phyloP scores from a whole-genome alignment of 2,329 filamentous ascomycete species.

The Sclerotinia sclerotiorum region DNA sequence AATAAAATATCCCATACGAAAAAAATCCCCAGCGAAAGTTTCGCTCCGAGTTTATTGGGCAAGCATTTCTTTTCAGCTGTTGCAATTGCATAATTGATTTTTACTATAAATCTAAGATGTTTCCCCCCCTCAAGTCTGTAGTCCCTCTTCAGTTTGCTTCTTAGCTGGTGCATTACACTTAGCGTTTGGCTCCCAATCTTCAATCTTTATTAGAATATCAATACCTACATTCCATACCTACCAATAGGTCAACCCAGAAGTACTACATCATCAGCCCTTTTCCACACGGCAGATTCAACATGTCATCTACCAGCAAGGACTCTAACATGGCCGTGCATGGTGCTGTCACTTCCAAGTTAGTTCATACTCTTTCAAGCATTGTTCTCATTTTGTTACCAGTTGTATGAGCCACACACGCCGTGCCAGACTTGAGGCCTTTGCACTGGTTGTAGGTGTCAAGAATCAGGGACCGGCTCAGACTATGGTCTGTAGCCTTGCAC shows the following conservation, averaged over 20 bases:
- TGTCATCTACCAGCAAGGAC: neutral
- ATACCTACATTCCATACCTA: neutral
- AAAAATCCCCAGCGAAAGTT: too few species aligned
- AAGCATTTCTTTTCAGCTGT: neutral
- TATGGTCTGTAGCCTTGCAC: neutral
- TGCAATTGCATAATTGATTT: neutral
- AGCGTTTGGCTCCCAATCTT: neutral
- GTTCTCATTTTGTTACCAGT: neutral
- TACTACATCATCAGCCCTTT: neutral
- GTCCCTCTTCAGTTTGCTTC: neutral
- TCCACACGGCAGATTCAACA: neutral
- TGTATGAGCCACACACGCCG: neutral
- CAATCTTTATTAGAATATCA: neutral
- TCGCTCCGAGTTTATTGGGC: too few species aligned
- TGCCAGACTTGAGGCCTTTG: neutral
- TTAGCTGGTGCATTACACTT: neutral
- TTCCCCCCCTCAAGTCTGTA: neutral
- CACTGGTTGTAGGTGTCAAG: neutral
- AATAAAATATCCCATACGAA: too few species aligned
- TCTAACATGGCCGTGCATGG: neutral
- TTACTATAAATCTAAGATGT: neutral
- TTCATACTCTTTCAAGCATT: neutral
- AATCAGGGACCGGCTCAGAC: neutral
- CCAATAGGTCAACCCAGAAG: neutral
- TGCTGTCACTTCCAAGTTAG: neutral